Conservation (phyloP, 1,284 basidiomycete genomes). For the Sanghuangporus baumii region DNA sequence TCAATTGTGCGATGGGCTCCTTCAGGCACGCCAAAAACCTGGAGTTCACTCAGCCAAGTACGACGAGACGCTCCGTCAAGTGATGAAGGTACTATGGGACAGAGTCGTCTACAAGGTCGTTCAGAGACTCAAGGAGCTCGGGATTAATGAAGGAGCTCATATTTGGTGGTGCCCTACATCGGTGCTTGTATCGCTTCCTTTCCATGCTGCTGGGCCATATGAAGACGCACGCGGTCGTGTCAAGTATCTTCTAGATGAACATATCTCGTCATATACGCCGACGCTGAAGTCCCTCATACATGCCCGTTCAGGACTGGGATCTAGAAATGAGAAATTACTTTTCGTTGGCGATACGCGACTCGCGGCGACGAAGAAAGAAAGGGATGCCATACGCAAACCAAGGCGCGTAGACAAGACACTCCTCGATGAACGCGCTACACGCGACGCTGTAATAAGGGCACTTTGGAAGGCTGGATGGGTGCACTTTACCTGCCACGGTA, state of each 20-base stretch:
- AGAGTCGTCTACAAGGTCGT: conserved; percentile 29
- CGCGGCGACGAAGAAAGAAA: not conserved
- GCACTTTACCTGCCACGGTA: not conserved
- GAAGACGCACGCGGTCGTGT: not conserved
- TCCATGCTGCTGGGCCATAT: conserved; percentile 26
- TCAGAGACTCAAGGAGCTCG: conserved; percentile 20
- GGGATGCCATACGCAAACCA: not conserved
- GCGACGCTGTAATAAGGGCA: not conserved
- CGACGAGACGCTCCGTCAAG: conserved; percentile 14
- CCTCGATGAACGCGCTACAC: not conserved
- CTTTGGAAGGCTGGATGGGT: not conserved
- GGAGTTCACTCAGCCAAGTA: conserved; percentile 7
- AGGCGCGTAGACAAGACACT: not conserved
- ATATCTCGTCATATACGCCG: conserved; percentile 35
- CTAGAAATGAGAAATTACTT: not conserved
- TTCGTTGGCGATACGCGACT: not conserved
- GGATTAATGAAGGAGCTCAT: conserved; percentile 23
- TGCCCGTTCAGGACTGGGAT: not conserved
- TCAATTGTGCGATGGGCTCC: not conserved
- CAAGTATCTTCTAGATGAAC: conserved; percentile 25
- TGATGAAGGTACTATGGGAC: conserved; percentile 30
- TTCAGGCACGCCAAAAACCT: not conserved
- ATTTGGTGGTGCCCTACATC: conserved; percentile 43
- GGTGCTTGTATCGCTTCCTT: conserved; percentile 30
- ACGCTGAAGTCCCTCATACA: conserved; percentile 30